These are phyloP conservation scores for Corallochytrium limacisporum DNA, from an alignment of 78 protist genomes.

Conservation along the genomic window DNA sequence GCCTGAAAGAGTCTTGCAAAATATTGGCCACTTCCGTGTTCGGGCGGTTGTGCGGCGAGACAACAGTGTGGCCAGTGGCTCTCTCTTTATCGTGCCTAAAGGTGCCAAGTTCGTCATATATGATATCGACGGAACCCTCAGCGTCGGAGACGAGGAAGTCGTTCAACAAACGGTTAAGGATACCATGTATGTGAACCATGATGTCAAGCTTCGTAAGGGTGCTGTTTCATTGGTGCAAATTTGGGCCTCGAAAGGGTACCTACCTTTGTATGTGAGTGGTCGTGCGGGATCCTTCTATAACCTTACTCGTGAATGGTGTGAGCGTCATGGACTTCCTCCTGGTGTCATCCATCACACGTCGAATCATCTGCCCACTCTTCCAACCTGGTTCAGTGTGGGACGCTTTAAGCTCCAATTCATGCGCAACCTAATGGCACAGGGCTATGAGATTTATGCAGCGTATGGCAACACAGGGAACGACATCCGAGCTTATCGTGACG, in stretches of 20 bases:
- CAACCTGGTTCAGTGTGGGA: background rate
- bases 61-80: background rate
- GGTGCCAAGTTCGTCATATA: background rate
- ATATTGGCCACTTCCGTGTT: background rate
- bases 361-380: background rate
- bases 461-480: conserved; percentile 5
- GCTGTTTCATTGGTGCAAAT: background rate
- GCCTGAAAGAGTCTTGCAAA: background rate
- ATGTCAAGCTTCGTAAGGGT: background rate
- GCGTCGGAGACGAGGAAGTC: background rate
- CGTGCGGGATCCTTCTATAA: conserved; percentile 4
- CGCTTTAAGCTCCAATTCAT: background rate
- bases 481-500: too few species aligned
- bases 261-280: background rate
- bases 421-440: background rate
- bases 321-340: background rate
- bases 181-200: background rate
- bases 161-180: background rate
- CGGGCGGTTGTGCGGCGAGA: background rate
- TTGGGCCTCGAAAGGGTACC: background rate
- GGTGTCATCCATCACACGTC: background rate
- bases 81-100: background rate
- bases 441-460: background rate
- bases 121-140: conserved; percentile 7
- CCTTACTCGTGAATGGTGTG: background rate